Evolutionary conservation across 129 eudicot species (phyloP).

Genomic region (Escallonia herrerae): DNA sequence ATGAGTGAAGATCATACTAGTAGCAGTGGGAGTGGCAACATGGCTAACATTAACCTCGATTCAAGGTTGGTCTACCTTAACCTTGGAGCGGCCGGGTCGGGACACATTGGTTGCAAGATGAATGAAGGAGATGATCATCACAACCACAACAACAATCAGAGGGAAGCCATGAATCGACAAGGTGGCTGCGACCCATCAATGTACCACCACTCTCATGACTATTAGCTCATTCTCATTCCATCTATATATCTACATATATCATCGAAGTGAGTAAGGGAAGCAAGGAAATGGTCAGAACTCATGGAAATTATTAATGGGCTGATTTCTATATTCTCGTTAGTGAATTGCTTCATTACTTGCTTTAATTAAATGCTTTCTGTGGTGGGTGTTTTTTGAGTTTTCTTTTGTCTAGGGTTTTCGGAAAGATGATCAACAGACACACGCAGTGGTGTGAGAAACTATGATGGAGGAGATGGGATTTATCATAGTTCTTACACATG

Average conservation of each 20-base stretch:
- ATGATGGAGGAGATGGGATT: background rate
- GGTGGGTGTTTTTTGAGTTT: slow-evolving; percentile 7
- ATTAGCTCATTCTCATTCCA: slow-evolving; percentile 36
- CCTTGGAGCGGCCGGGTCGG: slow-evolving; percentile 53
- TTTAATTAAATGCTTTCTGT: background rate
- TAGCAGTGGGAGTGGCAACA: slow-evolving; percentile 39
- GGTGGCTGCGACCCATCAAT: slow-evolving; percentile 56
- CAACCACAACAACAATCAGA: slow-evolving; percentile 24
- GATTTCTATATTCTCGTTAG: slow-evolving; percentile 8
- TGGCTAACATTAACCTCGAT: slow-evolving; percentile 47
- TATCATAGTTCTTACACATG: background rate
- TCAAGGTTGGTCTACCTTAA: slow-evolving; percentile 80
- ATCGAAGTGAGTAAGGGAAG: background rate
- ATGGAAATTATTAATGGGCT: slow-evolving; percentile 14
- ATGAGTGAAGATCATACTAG: slow-evolving; percentile 44
- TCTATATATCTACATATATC: slow-evolving; percentile 22
- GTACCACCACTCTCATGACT: slow-evolving; percentile 70
- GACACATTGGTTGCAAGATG: slow-evolving; percentile 52
- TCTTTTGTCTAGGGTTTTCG: slow-evolving; percentile 19
- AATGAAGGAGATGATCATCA: slow-evolving; percentile 41
- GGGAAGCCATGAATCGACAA: slow-evolving; percentile 37
- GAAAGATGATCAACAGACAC: slow-evolving; percentile 15
- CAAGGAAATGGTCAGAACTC: background rate
- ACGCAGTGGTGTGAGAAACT: slow-evolving; percentile 19
- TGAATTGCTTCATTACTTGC: slow-evolving; percentile 1